Conservation (phyloP, 2,329 filamentous ascomycete species). For the Ascomycota sp. region DNA sequence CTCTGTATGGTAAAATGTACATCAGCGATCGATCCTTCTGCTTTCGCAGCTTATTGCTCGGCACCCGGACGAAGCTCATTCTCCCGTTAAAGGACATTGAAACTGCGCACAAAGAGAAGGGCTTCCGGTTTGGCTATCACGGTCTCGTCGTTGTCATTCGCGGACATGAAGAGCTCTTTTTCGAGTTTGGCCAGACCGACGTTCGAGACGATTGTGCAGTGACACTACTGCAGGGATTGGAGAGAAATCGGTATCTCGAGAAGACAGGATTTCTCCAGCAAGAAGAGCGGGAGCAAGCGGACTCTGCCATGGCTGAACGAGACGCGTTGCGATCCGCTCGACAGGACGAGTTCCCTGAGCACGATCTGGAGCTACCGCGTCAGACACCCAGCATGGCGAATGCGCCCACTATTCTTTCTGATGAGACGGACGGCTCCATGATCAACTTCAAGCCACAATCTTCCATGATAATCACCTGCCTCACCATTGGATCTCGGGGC, state of each 20-base stretch:
- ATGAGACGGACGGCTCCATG: constrained; percentile 73
- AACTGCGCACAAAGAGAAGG: constrained; percentile 85
- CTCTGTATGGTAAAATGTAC: constrained; percentile 92
- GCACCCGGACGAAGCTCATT: constrained; percentile 80
- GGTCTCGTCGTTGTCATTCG: constrained; percentile 84
- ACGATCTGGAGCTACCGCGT: constrained; percentile 28
- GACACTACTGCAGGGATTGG: constrained; percentile 57
- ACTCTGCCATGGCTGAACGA: constrained; percentile 61
- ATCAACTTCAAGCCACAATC: constrained; percentile 76
- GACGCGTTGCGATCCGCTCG: constrained; percentile 61
- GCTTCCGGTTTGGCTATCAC: constrained; percentile 78
- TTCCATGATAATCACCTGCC: constrained; percentile 66
- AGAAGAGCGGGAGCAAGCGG: constrained; percentile 49
- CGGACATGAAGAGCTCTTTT: constrained; percentile 89
- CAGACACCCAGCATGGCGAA: constrained; percentile 27
- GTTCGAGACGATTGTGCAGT: constrained; percentile 76
- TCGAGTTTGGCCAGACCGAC: constrained; percentile 66
- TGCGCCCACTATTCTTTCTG: constrained; percentile 62
- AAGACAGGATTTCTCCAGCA: constrained; percentile 48
- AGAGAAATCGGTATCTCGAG: constrained; percentile 47
- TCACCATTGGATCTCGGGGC: constrained; percentile 88
- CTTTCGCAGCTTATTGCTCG: constrained; percentile 77
- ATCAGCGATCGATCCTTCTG: constrained; percentile 76
- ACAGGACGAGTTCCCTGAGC: constrained; percentile 26
- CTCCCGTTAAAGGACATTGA: constrained; percentile 80